Conservation (phyloP, 1,139 yeast genomes). For the Pichia sp. region DNA sequence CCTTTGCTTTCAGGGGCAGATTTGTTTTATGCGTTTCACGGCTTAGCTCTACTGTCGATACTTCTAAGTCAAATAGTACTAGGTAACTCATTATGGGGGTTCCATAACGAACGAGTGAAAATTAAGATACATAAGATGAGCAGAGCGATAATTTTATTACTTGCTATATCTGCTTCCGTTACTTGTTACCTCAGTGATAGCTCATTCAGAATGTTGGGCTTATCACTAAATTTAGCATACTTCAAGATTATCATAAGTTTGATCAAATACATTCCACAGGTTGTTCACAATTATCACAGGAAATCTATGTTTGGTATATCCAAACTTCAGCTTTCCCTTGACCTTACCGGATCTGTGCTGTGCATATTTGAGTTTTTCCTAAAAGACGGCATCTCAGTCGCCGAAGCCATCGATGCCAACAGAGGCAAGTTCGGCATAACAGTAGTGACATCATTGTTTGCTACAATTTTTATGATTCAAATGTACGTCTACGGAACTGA, state of each 20-base stretch:
- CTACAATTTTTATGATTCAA: constrained; percentile 28
- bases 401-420: constrained; percentile 24
- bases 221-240: constrained; percentile 39
- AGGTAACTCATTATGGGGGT: constrained; percentile 28
- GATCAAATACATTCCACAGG: constrained; percentile 57
- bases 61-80: constrained; percentile 32
- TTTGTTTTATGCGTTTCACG: constrained; percentile 38
- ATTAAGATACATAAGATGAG: constrained; percentile 23
- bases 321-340: constrained; percentile 41
- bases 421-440: constrained; percentile 34
- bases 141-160: constrained; percentile 8
- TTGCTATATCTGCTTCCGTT: constrained; percentile 13
- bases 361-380: constrained; percentile 42
- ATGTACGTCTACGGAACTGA: constrained; percentile 18
- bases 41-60: constrained; percentile 31
- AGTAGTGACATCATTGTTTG: constrained; percentile 31
- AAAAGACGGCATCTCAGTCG: constrained; percentile 19
- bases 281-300: constrained; percentile 44
- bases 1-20: constrained; percentile 38
- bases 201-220: constrained; percentile 25
- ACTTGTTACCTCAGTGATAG: constrained; percentile 11
- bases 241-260: constrained; percentile 50
- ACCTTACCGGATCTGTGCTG: constrained; percentile 47
- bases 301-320: constrained; percentile 54
- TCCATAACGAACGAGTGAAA: constrained; percentile 25